phyloP scores from a whole-genome alignment of 345 rosid genomes.

The Angophora floribunda region DNA sequence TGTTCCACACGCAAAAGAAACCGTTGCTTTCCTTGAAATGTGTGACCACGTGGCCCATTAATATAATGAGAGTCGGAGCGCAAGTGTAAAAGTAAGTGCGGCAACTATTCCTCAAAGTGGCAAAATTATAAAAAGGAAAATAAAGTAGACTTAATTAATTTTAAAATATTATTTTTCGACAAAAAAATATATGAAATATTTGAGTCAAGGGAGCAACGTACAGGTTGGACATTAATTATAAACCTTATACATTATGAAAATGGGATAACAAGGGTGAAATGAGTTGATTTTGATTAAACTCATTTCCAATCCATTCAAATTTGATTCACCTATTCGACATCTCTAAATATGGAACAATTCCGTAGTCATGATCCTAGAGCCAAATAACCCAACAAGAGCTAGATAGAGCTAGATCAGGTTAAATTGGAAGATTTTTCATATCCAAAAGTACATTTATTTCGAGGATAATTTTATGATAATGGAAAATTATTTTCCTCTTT shows the following conservation, averaged over 20 bases:
- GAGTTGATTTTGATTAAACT: background rate
- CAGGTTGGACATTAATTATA: background rate
- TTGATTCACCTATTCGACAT: fast-evolving
- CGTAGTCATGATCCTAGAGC: background rate
- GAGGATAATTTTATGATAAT: fast-evolving
- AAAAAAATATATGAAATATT: background rate
- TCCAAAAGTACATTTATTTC: background rate
- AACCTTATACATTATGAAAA: too few species aligned
- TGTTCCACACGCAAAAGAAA: background rate
- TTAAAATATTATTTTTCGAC: background rate
- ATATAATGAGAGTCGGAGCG: background rate
- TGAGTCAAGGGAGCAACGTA: too few species aligned
- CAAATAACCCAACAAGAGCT: background rate
- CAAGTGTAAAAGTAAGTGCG: background rate
- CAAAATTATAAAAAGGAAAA: background rate
- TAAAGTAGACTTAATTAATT: background rate
- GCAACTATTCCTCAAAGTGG: background rate
- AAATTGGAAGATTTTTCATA: background rate
- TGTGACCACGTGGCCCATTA: background rate
- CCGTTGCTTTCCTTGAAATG: background rate
- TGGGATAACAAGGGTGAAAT: background rate
- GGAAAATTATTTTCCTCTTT: background rate
- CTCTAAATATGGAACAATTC: background rate
- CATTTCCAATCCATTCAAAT: background rate
- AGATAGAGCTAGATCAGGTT: background rate